phyloP scores from a whole-genome alignment of 2,329 filamentous ascomycete species.

The Colletotrichum sp. region DNA sequence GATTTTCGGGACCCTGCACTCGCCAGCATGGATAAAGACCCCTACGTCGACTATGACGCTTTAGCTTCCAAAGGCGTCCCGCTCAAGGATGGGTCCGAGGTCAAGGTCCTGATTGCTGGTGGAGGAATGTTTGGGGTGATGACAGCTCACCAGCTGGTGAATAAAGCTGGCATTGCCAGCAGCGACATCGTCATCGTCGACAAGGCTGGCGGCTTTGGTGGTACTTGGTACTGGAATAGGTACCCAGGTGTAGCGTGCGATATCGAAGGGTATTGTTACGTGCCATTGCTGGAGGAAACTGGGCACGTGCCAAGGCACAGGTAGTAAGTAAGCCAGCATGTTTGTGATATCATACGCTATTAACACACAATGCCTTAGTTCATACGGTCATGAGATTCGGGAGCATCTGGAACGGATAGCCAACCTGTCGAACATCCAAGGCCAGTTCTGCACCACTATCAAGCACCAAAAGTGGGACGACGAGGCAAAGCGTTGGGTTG shows the following conservation, averaged over 20 bases:
- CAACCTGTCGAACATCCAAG: constrained; percentile 41
- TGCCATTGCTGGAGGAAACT: constrained; percentile 16
- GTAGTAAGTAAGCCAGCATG: constrained; percentile 24
- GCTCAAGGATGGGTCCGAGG: not conserved
- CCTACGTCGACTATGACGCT: not conserved
- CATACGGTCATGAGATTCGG: constrained; percentile 41
- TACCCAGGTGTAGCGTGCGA: constrained; percentile 60
- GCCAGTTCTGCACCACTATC: constrained; percentile 45
- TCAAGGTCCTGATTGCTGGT: not conserved
- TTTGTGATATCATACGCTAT: not conserved
- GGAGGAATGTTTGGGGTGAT: not conserved
- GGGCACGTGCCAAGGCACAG: constrained; percentile 23
- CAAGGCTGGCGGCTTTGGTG: constrained; percentile 47
- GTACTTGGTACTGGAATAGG: constrained; percentile 57
- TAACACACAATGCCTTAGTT: not conserved
- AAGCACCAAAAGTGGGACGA: constrained; percentile 51
- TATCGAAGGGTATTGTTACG: constrained; percentile 45
- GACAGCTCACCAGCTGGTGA: not conserved
- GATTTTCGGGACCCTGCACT: not conserved
- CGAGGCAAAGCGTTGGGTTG: constrained; percentile 22
- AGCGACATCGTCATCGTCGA: constrained; percentile 35
- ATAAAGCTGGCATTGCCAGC: not conserved
- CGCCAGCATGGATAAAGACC: not conserved
- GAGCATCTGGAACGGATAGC: constrained; percentile 46
- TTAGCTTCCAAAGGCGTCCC: not conserved